Conservation (phyloP, 768 basidiomycete species). For the Imleria badia region DNA sequence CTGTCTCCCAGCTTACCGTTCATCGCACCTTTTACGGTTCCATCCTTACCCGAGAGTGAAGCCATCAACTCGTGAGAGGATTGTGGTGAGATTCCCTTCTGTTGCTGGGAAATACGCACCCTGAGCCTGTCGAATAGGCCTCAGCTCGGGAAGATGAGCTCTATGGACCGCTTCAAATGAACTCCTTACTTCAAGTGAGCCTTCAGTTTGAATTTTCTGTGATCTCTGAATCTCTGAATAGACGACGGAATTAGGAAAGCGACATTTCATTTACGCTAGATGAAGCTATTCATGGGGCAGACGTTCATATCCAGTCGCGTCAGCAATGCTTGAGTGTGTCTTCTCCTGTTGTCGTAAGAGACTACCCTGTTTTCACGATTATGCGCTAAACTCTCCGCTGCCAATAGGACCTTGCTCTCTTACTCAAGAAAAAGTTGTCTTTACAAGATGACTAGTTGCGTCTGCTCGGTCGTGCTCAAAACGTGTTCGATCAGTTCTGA, state of each 20-base stretch:
- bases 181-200: not conserved
- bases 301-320: not conserved
- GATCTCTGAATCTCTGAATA: not conserved
- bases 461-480: no score
- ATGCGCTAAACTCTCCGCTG: constrained; percentile 1
- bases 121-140: constrained; percentile 7
- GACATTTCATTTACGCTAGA: not conserved
- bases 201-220: not conserved
- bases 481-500: no score
- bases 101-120: constrained; percentile 1
- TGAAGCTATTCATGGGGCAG: constrained; percentile 3
- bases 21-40: constrained; percentile 25
- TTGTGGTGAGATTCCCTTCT: constrained; percentile 14
- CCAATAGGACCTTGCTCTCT: constrained; percentile 24
- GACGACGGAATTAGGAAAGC: constrained; percentile 6
- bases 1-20: constrained; percentile 24
- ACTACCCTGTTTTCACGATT: not conserved
- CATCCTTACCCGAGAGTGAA: constrained; percentile 29
- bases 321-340: constrained; percentile 15
- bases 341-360: constrained; percentile 20
- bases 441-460: not conserved
- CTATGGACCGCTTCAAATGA: not conserved
- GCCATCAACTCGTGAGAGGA: constrained; percentile 21
- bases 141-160: not conserved
- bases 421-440: constrained; percentile 5